Base-by-base conservation (phyloP, 108 stramenopile species). In the Stephanodiscus triporus region DNA sequence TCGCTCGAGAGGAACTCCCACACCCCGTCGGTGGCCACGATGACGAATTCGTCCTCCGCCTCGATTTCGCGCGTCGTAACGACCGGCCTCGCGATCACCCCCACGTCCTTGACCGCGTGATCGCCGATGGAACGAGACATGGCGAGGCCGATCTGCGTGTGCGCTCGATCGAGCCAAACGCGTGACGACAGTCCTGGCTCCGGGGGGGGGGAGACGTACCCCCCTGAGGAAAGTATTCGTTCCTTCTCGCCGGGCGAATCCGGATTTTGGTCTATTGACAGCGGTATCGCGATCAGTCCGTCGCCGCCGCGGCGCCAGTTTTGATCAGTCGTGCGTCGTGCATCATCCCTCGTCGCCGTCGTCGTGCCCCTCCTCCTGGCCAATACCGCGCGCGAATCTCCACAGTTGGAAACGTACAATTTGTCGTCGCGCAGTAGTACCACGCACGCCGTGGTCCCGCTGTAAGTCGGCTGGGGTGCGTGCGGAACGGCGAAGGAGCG, bases 61-160 rank as follows among this genome's bases (percentile, higher is more conserved):
- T 48, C 23, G 2, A 96, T 67, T 9, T 49, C 73, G 83, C 92
- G 89, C 23, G 68, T 66, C 2, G 81, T 85, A 9, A 96, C 90
- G 48, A 95, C 97, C 13, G 98, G 97, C 54, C 96, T 92, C 0
- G 97, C 95, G 54, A 93, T 97, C 42, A 99, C 95, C 22, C 95
- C 97, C 9, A 97, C 87, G 36, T 66, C 56, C 71, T 93, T 91
- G 22, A 96, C 95, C 3, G 95, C 96, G 66, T 96, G 89, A 89
- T 99, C 98, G 16, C 98, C 98, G 70, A 99, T 93, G 20, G 94
- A 93, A 32, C 98, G 84, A 9, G 91, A 87, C 94, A 99, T 95
- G 73, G 97, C 97, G 56, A 98, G 70, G 30, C 96, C 98, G 70
- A 98, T 95, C 82, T 97, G 95, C 23, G 97, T 93, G 66, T 89